These are phyloP conservation scores for Cladosporium sp. DNA, from an alignment of 2,329 filamentous ascomycete species.

Conservation along the genomic window DNA sequence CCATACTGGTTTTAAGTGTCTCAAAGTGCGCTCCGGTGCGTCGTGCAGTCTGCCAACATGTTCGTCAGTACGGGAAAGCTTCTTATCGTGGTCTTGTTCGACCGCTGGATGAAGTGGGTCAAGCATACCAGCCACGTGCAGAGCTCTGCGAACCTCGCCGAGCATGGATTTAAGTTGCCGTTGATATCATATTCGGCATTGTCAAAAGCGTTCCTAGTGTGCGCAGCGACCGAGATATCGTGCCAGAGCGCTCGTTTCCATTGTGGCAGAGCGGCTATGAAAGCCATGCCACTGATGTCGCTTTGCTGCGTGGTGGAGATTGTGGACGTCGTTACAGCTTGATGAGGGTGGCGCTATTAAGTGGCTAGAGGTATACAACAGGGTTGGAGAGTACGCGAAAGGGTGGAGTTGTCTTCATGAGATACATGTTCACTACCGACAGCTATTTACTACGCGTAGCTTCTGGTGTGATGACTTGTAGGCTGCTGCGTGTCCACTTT, in stretches of 20 bases:
- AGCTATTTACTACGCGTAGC: constrained; percentile 2
- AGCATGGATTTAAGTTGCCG: constrained; percentile 1
- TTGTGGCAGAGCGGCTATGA: background rate
- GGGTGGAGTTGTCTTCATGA: constrained; percentile 12
- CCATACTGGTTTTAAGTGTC: constrained; percentile 1
- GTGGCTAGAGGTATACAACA: background rate
- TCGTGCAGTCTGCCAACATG: constrained; percentile 6
- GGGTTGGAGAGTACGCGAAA: background rate
- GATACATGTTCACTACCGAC: background rate
- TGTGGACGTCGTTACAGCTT: background rate
- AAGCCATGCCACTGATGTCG: background rate
- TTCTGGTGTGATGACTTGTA: background rate
- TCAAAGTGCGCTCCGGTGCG: background rate
- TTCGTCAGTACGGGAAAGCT: background rate
- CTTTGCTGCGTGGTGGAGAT: background rate
- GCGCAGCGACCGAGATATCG: background rate
- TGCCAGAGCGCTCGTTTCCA: constrained; percentile 10
- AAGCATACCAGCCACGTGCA: constrained; percentile 13
- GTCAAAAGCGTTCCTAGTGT: background rate
- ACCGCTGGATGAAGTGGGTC: background rate
- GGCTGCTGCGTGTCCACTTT: background rate
- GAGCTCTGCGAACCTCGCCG: constrained; percentile 4
- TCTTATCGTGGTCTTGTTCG: background rate
- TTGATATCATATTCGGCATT: background rate
- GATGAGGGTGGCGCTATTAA: background rate